These are phyloP conservation scores for Chlorella vulgaris DNA, from an alignment of 139 green algal species.

Conservation along the genomic window DNA sequence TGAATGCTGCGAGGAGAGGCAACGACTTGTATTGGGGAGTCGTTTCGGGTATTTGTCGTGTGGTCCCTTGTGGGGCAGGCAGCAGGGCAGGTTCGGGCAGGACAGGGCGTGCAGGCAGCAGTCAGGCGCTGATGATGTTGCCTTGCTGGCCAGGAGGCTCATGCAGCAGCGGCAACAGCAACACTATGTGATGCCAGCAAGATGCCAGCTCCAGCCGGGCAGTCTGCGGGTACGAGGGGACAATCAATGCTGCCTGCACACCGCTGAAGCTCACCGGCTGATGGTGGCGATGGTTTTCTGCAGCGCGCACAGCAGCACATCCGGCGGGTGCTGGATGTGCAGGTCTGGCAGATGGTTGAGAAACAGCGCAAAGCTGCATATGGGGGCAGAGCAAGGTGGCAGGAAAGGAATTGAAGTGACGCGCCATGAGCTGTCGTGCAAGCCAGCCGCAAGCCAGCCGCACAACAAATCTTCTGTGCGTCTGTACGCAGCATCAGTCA, in stretches of 20 bases:
- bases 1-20: constrained; percentile 43
- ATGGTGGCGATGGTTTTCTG: constrained; percentile 53
- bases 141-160: too few species aligned
- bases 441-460: too few species aligned
- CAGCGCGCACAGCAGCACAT: constrained; percentile 73
- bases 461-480: too few species aligned
- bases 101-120: neutral
- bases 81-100: neutral
- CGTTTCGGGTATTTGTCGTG: neutral
- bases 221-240: too few species aligned
- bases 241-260: too few species aligned
- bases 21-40: neutral
- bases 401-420: neutral
- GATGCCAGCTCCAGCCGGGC: too few species aligned
- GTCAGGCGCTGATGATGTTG: too few species aligned
- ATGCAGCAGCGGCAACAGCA: too few species aligned
- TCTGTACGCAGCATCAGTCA: too few species aligned
- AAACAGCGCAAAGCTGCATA: constrained; percentile 85
- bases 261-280: neutral
- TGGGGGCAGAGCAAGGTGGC: neutral
- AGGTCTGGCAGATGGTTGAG: constrained; percentile 87
- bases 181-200: too few species aligned
- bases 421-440: too few species aligned
- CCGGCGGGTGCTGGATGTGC: constrained; percentile 61
- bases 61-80: too few species aligned